Evolutionary conservation across 441 rosid genomes (phyloP).

Genomic region (Biscutella laevigata): DNA sequence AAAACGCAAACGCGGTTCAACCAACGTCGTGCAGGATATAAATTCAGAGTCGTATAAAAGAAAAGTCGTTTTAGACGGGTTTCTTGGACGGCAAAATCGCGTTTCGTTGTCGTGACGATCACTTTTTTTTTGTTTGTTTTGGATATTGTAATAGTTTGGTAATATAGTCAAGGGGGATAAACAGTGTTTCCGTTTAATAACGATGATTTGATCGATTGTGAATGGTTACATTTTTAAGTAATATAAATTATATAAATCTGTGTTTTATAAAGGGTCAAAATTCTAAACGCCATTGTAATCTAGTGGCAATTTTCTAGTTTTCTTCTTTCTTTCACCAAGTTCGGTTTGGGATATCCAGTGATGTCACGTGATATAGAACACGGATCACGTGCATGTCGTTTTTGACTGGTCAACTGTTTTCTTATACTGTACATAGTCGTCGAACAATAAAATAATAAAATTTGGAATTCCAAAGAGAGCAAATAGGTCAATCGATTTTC

Average conservation of each 20-base stretch:
- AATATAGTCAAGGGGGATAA: background rate
- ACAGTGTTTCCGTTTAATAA: slow-evolving; percentile 12
- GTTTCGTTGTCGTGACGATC: slow-evolving; percentile 16
- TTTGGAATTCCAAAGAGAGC: background rate
- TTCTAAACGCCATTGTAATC: background rate
- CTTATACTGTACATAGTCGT: background rate
- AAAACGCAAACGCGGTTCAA: slow-evolving; percentile 21
- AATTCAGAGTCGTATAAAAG: slow-evolving; percentile 43
- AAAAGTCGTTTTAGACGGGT: slow-evolving; percentile 61
- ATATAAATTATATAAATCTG: background rate
- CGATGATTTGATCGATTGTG: slow-evolving; percentile 18
- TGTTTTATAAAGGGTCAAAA: background rate
- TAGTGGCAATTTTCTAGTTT: background rate
- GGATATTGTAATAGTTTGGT: slow-evolving; percentile 8
- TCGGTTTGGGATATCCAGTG: background rate
- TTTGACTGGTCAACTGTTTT: background rate
- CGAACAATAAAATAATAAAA: background rate
- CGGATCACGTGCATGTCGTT: too few species aligned
- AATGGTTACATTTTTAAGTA: background rate
- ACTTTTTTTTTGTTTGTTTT: background rate
- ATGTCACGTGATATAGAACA: background rate
- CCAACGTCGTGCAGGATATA: slow-evolving; percentile 23
- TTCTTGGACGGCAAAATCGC: slow-evolving; percentile 37
- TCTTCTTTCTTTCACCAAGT: background rate
- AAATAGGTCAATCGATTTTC: too few species aligned